phyloP scores from a whole-genome alignment of 208 protist genomes.

The Wallacemonas collosoma region DNA sequence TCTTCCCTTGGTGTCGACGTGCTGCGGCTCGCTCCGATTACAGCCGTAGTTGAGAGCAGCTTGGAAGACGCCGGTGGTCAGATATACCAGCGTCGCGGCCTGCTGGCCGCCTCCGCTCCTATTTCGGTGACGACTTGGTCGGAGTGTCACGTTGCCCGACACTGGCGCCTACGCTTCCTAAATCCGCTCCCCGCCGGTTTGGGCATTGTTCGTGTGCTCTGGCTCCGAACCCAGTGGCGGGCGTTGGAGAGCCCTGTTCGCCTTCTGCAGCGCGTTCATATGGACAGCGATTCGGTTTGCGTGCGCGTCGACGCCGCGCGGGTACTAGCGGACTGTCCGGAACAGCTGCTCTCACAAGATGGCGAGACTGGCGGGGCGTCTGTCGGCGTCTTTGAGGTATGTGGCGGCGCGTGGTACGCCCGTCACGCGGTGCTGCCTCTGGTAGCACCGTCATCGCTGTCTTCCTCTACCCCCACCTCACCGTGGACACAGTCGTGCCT shows the following conservation, averaged over 20 bases:
- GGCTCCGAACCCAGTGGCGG: constrained; percentile 36
- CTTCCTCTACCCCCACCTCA: background rate
- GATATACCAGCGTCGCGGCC: constrained; percentile 10
- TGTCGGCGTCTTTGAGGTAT: constrained; percentile 18
- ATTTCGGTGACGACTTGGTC: constrained; percentile 22
- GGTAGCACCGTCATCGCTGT: background rate
- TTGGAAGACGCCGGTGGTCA: constrained; percentile 39
- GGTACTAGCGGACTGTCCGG: constrained; percentile 2
- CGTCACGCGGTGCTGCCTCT: constrained; percentile 54
- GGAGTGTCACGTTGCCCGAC: constrained; percentile 42
- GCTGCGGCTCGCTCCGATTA: constrained; percentile 47
- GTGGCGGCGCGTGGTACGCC: constrained; percentile 28
- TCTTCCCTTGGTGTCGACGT: constrained; percentile 35
- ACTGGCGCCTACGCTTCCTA: constrained; percentile 69
- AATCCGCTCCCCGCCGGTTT: constrained; percentile 35
- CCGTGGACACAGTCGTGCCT: constrained; percentile 26
- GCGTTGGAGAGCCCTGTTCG: background rate
- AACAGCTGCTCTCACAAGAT: background rate
- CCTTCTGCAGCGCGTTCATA: constrained; percentile 18
- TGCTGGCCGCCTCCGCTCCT: background rate
- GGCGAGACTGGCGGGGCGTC: background rate
- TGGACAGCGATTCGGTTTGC: constrained; percentile 3
- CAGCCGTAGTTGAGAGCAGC: constrained; percentile 56
- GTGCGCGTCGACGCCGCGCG: background rate
- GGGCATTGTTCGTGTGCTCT: constrained; percentile 62